These are phyloP conservation scores for Tetradesmus obliquus DNA, from an alignment of 139 green algal species.

Conservation along the genomic window DNA sequence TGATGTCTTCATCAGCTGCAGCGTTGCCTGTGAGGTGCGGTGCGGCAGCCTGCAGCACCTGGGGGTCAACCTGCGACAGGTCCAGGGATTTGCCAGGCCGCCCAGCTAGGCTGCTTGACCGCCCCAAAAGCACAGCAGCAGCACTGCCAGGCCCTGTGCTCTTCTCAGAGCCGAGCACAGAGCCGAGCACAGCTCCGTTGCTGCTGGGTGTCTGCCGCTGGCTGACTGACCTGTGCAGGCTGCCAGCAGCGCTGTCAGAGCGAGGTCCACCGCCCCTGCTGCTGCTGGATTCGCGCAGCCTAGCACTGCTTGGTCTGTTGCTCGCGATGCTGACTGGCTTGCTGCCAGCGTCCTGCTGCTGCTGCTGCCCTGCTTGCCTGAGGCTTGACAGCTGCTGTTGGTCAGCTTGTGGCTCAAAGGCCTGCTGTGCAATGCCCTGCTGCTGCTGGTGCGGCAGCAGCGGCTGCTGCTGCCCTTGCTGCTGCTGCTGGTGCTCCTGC, in stretches of 20 bases:
- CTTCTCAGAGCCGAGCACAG: neutral
- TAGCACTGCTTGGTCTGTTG: slow-evolving; percentile 21
- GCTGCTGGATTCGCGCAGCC: neutral
- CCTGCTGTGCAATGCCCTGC: neutral
- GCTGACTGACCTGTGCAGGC: neutral
- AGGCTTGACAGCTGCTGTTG: neutral
- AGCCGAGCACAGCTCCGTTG: neutral
- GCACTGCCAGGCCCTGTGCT: neutral
- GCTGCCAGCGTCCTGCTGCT: neutral
- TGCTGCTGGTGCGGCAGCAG: neutral
- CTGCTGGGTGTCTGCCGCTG: slow-evolving; percentile 3
- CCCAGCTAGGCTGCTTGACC: slow-evolving; percentile 3
- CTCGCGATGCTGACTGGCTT: neutral
- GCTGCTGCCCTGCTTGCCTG: slow-evolving; percentile 12
- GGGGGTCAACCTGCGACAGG: slow-evolving; percentile 51
- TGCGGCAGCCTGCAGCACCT: slow-evolving; percentile 69
- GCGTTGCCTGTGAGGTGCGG: slow-evolving; percentile 88
- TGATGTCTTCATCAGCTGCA: slow-evolving; percentile 87
- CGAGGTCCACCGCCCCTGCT: neutral
- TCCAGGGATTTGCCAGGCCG: neutral
- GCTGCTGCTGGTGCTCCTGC: slow-evolving; percentile 19
- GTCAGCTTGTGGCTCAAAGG: neutral
- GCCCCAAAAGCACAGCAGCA: neutral
- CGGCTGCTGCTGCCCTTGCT: slow-evolving; percentile 8
- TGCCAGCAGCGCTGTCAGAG: neutral